phyloP scores from a whole-genome alignment of 1,139 yeast genomes.

The Scheffersomyces illinoinensis region DNA sequence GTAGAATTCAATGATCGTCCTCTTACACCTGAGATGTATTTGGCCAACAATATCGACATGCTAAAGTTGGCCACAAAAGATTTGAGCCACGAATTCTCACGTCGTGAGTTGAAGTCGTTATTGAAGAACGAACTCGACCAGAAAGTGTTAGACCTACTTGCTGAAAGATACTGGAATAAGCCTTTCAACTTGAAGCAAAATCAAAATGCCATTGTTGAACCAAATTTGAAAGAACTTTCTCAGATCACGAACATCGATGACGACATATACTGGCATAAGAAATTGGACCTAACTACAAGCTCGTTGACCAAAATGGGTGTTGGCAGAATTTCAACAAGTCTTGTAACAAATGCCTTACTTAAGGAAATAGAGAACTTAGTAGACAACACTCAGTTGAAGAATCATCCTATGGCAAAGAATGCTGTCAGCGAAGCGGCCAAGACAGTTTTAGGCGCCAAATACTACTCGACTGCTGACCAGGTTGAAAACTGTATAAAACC shows the following conservation, averaged over 20 bases:
- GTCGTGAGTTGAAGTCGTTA: slow-evolving; percentile 77
- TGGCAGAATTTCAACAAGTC: slow-evolving; percentile 82
- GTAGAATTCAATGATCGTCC: slow-evolving; percentile 96
- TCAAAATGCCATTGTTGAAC: slow-evolving; percentile 32
- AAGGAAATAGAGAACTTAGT: slow-evolving; percentile 76
- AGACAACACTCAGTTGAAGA: slow-evolving; percentile 70
- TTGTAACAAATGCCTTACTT: slow-evolving; percentile 77
- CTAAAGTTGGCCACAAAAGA: slow-evolving; percentile 87
- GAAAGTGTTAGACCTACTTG: slow-evolving; percentile 78
- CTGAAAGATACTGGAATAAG: slow-evolving; percentile 90
- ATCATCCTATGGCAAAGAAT: slow-evolving; percentile 81
- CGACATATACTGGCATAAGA: slow-evolving; percentile 85
- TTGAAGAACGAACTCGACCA: slow-evolving; percentile 87
- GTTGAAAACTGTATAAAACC: slow-evolving; percentile 98
- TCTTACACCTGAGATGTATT: slow-evolving; percentile 88
- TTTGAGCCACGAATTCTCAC: slow-evolving; percentile 76
- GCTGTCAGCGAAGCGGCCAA: slow-evolving; percentile 86
- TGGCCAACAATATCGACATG: slow-evolving; percentile 88
- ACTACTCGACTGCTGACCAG: slow-evolving; percentile 93
- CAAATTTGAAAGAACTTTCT: slow-evolving; percentile 55
- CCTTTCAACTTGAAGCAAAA: slow-evolving; percentile 35
- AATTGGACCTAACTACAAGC: slow-evolving; percentile 80
- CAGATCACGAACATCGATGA: slow-evolving; percentile 52
- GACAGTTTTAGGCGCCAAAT: slow-evolving; percentile 73
- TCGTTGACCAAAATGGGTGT: slow-evolving; percentile 89